These are phyloP conservation scores for Phytomonas sp. DNA, from an alignment of 208 protist species.

Conservation along the genomic window DNA sequence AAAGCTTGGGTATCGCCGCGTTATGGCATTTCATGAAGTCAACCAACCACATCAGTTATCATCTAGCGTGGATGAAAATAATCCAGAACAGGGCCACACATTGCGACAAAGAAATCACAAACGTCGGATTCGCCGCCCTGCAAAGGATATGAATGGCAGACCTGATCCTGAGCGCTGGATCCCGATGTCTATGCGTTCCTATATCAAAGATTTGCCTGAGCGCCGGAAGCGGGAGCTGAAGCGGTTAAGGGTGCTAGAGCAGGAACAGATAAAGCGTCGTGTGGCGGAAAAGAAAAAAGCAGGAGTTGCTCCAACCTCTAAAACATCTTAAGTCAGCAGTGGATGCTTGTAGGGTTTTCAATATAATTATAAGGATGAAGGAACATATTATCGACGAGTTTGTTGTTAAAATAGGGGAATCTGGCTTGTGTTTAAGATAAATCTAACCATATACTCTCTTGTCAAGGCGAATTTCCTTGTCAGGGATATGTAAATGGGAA, in stretches of 20 bases:
- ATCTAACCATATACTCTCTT: too few relatives aligned
- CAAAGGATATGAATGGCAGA: conserved; percentile 58
- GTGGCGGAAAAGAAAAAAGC: conserved; percentile 25
- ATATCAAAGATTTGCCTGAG: conserved; percentile 76
- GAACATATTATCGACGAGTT: background rate
- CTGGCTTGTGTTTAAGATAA: too few relatives aligned
- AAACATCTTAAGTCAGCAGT: too few relatives aligned
- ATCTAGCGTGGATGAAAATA: too few relatives aligned
- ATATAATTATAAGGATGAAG: background rate
- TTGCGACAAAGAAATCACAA: too few relatives aligned
- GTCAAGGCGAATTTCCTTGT: too few relatives aligned
- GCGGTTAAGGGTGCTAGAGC: conserved; percentile 70
- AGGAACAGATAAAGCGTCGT: conserved; percentile 67
- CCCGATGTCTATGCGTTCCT: conserved; percentile 71
- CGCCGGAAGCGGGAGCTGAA: conserved; percentile 74
- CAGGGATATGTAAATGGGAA: too few relatives aligned
- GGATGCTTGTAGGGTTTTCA: too few relatives aligned
- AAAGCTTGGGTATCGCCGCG: conserved; percentile 51
- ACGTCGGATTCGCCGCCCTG: conserved; percentile 8
- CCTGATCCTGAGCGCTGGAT: conserved; percentile 85
- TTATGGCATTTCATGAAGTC: conserved; percentile 13
- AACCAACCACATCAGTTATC: too few relatives aligned
- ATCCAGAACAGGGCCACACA: too few relatives aligned
- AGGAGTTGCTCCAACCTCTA: conserved; percentile 8
- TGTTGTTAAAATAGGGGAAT: too few relatives aligned